A percentile compares a stretch with the other conserved stretches of the same genome.
phyloP scores from a whole-genome alignment of 2,329 filamentous ascomycete genomes.

The Leptosphaerulina australis region DNA sequence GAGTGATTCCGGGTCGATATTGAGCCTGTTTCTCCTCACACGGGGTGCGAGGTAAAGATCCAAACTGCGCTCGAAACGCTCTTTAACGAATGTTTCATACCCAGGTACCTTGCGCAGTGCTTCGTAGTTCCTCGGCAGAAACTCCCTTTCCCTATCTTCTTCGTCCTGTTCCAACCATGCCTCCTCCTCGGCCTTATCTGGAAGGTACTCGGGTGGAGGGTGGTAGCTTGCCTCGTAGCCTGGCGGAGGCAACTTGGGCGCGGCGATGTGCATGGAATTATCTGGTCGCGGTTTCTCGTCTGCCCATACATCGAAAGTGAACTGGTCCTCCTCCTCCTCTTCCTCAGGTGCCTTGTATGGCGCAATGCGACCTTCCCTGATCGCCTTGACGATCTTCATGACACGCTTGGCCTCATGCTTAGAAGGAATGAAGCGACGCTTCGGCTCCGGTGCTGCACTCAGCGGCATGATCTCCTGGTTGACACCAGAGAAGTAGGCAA shows the following conservation, averaged over 20 bases:
- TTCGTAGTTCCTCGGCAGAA: slow-evolving; percentile 79
- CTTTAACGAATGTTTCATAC: slow-evolving; percentile 88
- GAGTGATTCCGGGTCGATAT: slow-evolving; percentile 92
- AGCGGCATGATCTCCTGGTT: slow-evolving; percentile 92
- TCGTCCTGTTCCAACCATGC: slow-evolving; percentile 85
- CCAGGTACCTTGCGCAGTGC: slow-evolving; percentile 90
- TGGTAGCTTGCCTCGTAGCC: slow-evolving; percentile 97
- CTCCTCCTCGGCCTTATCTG: slow-evolving; percentile 80
- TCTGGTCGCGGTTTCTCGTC: slow-evolving; percentile 83
- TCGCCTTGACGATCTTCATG: slow-evolving; percentile 96
- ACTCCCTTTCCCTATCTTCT: slow-evolving; percentile 90
- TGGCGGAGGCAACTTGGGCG: slow-evolving; percentile 89
- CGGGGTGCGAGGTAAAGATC: slow-evolving; percentile 94
- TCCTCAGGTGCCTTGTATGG: slow-evolving; percentile 83
- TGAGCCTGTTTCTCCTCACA: slow-evolving; percentile 89
- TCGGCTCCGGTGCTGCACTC: slow-evolving; percentile 92
- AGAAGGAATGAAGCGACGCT: slow-evolving; percentile 91
- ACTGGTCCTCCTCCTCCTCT: slow-evolving; percentile 73
- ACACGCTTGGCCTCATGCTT: slow-evolving; percentile 96
- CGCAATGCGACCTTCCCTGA: slow-evolving; percentile 89
- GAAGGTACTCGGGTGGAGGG: slow-evolving; percentile 91
- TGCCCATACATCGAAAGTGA: slow-evolving; percentile 90
- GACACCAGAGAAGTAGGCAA: slow-evolving; percentile 87
- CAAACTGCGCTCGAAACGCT: slow-evolving; percentile 92
- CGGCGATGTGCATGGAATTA: slow-evolving; percentile 92